Conservation (phyloP, 2,329 filamentous ascomycete genomes). For the Cladophialophora carrionii region DNA sequence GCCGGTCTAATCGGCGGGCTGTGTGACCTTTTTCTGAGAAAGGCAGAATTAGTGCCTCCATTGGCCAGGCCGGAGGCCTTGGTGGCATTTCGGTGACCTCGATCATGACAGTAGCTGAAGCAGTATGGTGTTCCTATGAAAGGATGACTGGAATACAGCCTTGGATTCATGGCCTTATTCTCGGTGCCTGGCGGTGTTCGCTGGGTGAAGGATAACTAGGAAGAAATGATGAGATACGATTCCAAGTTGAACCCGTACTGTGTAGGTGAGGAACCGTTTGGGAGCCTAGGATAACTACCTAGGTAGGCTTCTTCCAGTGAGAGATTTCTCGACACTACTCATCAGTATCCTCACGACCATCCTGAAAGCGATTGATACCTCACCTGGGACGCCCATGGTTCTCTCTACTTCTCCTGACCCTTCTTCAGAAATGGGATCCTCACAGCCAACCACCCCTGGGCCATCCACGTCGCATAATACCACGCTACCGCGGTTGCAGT, state of each 20-base stretch:
- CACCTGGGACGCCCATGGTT: neutral
- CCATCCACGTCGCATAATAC: constrained; percentile 19
- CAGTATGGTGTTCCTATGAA: neutral
- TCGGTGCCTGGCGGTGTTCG: neutral
- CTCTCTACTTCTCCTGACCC: neutral
- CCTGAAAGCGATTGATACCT: neutral
- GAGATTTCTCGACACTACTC: neutral
- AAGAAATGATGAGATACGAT: neutral
- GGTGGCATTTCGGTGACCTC: neutral
- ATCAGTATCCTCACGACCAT: neutral
- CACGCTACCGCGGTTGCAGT: constrained; percentile 11
- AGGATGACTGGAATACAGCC: neutral
- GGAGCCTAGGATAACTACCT: neutral
- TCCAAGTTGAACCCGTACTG: neutral
- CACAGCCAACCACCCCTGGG: constrained; percentile 9
- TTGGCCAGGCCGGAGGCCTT: neutral
- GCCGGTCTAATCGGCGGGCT: neutral
- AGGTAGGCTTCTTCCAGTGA: neutral
- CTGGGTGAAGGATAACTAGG: neutral
- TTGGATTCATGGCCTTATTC: neutral
- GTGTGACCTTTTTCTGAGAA: neutral
- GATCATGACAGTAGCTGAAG: neutral
- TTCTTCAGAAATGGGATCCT: constrained; percentile 10
- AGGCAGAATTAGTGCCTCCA: neutral
- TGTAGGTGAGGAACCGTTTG: neutral